Evolutionary conservation across 129 eudicot genomes (phyloP), one percentile per base, ranked within the genome.

Genomic region (Logfia minima): DNA sequence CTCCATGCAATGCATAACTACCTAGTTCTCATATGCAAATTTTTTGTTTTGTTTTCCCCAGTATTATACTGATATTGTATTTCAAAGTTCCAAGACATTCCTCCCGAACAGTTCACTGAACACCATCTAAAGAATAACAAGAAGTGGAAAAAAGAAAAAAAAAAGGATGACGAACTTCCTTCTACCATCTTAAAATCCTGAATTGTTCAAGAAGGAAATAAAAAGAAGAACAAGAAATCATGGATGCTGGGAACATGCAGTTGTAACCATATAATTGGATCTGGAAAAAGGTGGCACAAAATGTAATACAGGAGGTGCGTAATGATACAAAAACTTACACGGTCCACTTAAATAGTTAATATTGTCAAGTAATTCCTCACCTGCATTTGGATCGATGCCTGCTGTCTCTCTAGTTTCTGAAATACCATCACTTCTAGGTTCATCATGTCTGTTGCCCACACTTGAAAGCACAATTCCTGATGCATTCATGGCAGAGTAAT

Each of bases 391-490:
- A 48, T 78, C 81, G 26, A 52, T 66, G 53, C 77, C 79, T 70
- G 85, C 72, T 75, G 83, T 75, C 32, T 73, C 96, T 75, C 80
- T 86, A 82, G 66, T 76, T 71, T 80, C 96, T 4, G 93, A 75
- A 61, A 77, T 83, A 76, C 77, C 65, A 63, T 84, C 96, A 74
- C 76, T 73, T 11, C 73, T 76, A 72, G 82, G 55, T 67, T 85
- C 91, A 78, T 85, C 80, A 31, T 80, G 83, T 53, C 71, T 78
- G 78, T 84, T 78, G 68, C 75, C 70, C 77, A 71, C 37, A 45
- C 80, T 66, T 75, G 88, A 75, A 62, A 90, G 84, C 66, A 92
- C 68, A 78, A 90, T 86, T 64, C 85, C 96, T 71, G 93, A 84
- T 51, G 86, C 84, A 74, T 83, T 83, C 75, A 82, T 71, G 60